phyloP scores from a whole-genome alignment of 305 asterid species.

The Fraxinus ornus region DNA sequence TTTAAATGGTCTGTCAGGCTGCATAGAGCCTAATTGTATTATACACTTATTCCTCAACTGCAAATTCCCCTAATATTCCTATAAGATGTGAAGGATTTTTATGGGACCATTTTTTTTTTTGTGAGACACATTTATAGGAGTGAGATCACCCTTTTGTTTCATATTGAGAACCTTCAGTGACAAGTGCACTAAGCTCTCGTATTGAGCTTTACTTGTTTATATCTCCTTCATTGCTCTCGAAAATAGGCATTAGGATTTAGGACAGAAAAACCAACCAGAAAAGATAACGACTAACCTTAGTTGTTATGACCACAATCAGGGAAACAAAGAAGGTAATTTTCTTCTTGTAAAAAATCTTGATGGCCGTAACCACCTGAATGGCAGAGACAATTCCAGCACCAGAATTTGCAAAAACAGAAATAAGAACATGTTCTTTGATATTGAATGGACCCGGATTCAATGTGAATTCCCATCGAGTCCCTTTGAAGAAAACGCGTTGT shows the following conservation, averaged over 20 bases:
- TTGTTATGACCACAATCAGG: constrained; percentile 65
- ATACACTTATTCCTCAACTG: neutral
- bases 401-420: constrained; percentile 82
- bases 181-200: neutral
- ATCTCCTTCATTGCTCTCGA: neutral
- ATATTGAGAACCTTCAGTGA: neutral
- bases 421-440: constrained; percentile 80
- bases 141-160: neutral
- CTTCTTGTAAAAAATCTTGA: constrained; percentile 59
- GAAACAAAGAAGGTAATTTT: constrained; percentile 65
- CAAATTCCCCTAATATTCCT: neutral
- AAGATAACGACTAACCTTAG: constrained; percentile 48
- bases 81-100: neutral
- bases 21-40: neutral
- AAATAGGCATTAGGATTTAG: neutral
- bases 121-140: neutral
- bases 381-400: constrained; percentile 89
- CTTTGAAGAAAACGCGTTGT: constrained; percentile 49
- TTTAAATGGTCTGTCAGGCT: constrained; percentile 3
- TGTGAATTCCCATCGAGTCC: constrained; percentile 62
- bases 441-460: constrained; percentile 84
- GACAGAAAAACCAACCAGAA: neutral
- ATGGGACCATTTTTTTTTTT: too few relatives aligned
- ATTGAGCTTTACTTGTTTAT: neutral
- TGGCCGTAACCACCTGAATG: constrained; percentile 72